These are phyloP conservation scores for Kalmusia sp. DNA, from an alignment of 2,329 filamentous ascomycete genomes.

Conservation along the genomic window DNA sequence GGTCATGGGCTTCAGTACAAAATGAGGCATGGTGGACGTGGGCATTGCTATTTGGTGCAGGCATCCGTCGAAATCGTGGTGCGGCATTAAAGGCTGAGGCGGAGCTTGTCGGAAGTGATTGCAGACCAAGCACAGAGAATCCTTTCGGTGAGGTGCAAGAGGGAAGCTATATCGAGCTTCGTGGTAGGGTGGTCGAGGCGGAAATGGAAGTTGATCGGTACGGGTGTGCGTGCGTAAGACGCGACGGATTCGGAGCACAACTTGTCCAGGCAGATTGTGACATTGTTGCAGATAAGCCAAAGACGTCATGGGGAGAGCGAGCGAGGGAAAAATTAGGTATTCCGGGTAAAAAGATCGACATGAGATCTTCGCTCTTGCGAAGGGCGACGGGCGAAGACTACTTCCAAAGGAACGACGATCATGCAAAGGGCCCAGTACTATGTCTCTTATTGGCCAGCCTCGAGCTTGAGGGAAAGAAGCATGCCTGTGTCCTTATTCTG, in stretches of 20 bases:
- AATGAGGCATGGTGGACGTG: too few relatives aligned
- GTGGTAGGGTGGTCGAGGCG: neutral
- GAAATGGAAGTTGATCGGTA: neutral
- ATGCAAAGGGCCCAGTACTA: too few relatives aligned
- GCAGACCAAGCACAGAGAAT: neutral
- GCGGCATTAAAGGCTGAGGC: neutral
- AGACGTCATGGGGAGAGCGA: too few relatives aligned
- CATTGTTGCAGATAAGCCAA: neutral
- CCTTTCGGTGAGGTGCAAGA: neutral
- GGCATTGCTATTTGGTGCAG: neutral
- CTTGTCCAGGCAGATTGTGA: neutral
- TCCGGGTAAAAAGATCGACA: too few relatives aligned
- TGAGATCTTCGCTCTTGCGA: too few relatives aligned
- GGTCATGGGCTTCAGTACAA: neutral
- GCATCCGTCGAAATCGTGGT: neutral
- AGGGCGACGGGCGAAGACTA: too few relatives aligned
- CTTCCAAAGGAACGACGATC: too few relatives aligned
- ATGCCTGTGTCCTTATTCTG: too few relatives aligned
- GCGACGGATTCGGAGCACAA: neutral
- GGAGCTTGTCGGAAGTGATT: neutral
- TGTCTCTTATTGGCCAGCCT: too few relatives aligned
- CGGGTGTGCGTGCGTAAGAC: neutral
- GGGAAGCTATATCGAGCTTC: neutral
- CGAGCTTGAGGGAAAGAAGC: too few relatives aligned
- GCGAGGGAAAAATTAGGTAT: too few relatives aligned